These are phyloP conservation scores for Thymus mandschuricus DNA, from an alignment of 257 asterid species.

Conservation along the genomic window DNA sequence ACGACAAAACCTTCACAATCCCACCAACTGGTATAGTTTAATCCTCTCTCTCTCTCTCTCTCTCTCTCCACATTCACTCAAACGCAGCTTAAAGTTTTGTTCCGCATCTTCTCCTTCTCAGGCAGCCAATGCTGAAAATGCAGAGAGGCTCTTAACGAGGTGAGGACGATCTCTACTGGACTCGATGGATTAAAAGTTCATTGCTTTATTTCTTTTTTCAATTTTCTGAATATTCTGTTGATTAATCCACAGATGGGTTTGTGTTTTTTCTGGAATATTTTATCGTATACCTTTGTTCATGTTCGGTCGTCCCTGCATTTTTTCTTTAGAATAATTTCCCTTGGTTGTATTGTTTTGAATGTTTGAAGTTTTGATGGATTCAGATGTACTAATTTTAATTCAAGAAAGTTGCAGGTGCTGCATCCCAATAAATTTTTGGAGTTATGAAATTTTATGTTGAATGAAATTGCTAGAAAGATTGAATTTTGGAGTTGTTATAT, in stretches of 20 bases:
- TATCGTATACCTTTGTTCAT: constrained; percentile 11
- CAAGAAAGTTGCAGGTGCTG: background rate
- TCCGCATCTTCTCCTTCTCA: constrained; percentile 23
- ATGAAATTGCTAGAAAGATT: constrained; percentile 3
- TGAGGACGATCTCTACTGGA: constrained; percentile 30
- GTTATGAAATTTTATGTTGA: background rate
- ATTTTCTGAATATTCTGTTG: background rate
- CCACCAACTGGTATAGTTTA: constrained; percentile 30
- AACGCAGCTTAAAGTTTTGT: constrained; percentile 21
- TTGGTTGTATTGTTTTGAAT: background rate
- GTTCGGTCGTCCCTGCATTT: background rate
- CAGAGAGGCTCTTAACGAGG: constrained; percentile 36
- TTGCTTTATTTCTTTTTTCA: background rate
- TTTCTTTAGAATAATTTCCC: background rate
- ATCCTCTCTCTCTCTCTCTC: constrained; percentile 25
- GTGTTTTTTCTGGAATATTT: background rate
- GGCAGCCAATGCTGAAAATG: constrained; percentile 37
- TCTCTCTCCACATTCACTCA: constrained; percentile 19
- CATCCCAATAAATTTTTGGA: background rate
- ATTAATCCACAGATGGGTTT: constrained; percentile 28
- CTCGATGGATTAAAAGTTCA: background rate
- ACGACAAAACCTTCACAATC: constrained; percentile 44
- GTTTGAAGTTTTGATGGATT: constrained; percentile 25
- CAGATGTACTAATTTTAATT: constrained; percentile 19
- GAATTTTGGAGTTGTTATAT: constrained; percentile 12